Evolutionary conservation across 2,329 filamentous ascomycete genomes (phyloP), one percentile per base, ranked within the genome.

Genomic region (Penicillium crustosum): DNA sequence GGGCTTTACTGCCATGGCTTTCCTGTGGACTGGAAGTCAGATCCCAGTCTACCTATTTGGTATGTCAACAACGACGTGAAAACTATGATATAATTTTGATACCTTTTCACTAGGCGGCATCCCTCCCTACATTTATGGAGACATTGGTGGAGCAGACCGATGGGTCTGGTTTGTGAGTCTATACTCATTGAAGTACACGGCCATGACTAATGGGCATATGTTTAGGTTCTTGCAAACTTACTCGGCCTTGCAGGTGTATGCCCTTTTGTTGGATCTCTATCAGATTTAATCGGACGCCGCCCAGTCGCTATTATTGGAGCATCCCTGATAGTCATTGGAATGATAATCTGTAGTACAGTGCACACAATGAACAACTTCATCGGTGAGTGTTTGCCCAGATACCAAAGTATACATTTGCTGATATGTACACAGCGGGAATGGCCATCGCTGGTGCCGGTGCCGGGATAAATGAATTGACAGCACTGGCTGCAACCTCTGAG

Each of bases 401-500:
- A 10, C 21, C 8, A 10, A 39, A 36, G 13, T 49, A 51, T 13
- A 33, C 23, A 33, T 23, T 29, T 21, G 3, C 55, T 57, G 15
- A 57, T 13, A 31, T 43, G 19, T 2, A 23, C 21, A 23, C 49
- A 83, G 82, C 70, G 49, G 80, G 81, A 42, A 83, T 82, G 80
- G 79, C 81, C 2, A 78, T 89, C 61, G 81, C 86, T 10, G 87
- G 87, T 2, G 76, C 84, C 6, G 87, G 87, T 35, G 86, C 86
- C 12, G 87, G 87, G 15, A 81, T 89, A 59, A 86, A 86, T 63
- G 87, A 89, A 70, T 76, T 90, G 35, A 89, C 86, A 6, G 86
- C 87, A 5, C 77, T 90, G 9, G 86, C 87, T 29, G 87, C 82
- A 35, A 87, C 86, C 1, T 85, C 86, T 2, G 87, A 90, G 68